Percentiles rank a stretch among this genome's conserved stretches.
Conservation (phyloP, 805 yeast species). For the Lachancea thermotolerans region DNA sequence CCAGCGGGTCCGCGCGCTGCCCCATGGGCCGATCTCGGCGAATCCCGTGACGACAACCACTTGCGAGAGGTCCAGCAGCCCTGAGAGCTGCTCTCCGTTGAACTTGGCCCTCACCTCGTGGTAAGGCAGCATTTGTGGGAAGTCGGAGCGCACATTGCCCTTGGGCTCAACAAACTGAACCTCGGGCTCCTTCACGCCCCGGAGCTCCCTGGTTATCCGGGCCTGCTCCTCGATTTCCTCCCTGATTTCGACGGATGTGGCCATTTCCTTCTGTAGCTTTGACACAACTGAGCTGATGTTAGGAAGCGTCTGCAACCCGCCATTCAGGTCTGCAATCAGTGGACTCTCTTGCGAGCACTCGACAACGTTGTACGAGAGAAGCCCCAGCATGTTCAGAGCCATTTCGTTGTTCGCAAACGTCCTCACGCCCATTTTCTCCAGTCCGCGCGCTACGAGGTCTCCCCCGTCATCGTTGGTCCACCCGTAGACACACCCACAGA, state of each 20-base stretch:
- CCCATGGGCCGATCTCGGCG: conserved; percentile 91
- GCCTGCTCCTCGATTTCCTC: neutral
- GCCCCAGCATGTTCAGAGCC: conserved; percentile 92
- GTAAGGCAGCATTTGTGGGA: conserved; percentile 65
- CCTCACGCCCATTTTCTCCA: conserved; percentile 82
- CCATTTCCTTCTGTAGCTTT: conserved; percentile 45
- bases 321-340: conserved; percentile 89
- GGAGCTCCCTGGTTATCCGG: neutral
- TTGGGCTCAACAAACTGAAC: conserved; percentile 55
- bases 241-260: neutral
- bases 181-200: conserved; percentile 11
- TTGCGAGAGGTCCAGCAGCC: conserved; percentile 69
- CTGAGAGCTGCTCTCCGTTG: conserved; percentile 46
- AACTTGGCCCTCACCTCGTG: conserved; percentile 49
- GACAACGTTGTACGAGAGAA: conserved; percentile 71
- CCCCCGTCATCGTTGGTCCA: conserved; percentile 63
- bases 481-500: conserved; percentile 80
- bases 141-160: conserved; percentile 71
- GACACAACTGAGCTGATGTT: conserved; percentile 49
- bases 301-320: conserved; percentile 85
- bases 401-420: conserved; percentile 93
- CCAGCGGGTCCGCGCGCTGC: conserved; percentile 88
- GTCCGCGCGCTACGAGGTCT: conserved; percentile 79
- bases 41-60: conserved; percentile 84
- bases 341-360: conserved; percentile 81